These are phyloP conservation scores for Trichaptum fuscoviolaceum DNA, from an alignment of 768 basidiomycete genomes.

Conservation along the genomic window DNA sequence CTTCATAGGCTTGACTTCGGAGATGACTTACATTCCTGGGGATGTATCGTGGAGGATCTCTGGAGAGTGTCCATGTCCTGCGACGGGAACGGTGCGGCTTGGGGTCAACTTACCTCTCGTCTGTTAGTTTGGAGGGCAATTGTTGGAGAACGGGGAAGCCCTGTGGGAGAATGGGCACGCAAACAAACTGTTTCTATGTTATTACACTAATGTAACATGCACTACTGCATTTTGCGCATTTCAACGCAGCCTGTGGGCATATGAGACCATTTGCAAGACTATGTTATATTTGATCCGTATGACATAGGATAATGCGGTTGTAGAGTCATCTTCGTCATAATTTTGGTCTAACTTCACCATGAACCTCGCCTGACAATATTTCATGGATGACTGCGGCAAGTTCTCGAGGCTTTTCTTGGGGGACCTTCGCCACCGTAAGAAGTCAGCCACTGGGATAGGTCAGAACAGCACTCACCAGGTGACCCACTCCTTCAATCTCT, in stretches of 20 bases:
- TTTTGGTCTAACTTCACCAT: no score
- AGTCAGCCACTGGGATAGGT: not conserved
- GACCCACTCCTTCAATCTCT: constrained; percentile 25
- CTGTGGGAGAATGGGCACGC: constrained; percentile 55
- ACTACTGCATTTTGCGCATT: no score
- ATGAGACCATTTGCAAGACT: no score
- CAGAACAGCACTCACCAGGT: constrained; percentile 23
- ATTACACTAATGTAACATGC: not conserved
- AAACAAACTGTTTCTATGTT: constrained; percentile 7
- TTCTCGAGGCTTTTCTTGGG: not conserved
- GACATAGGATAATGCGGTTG: no score
- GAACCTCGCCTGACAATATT: not conserved
- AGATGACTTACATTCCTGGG: constrained; percentile 40
- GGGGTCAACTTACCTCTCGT: constrained; percentile 50
- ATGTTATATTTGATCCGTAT: no score
- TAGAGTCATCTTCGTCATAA: no score
- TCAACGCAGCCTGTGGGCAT: no score
- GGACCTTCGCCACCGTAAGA: not conserved
- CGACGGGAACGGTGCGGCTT: constrained; percentile 26
- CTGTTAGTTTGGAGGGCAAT: constrained; percentile 53
- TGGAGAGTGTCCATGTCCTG: constrained; percentile 49
- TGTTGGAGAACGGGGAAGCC: constrained; percentile 31
- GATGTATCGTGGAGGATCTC: constrained; percentile 45
- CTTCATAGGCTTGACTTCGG: constrained; percentile 29
- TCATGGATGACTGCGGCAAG: not conserved